Evolutionary conservation across 2,329 filamentous ascomycete genomes (phyloP).

Genomic region (Truncatella angustata): DNA sequence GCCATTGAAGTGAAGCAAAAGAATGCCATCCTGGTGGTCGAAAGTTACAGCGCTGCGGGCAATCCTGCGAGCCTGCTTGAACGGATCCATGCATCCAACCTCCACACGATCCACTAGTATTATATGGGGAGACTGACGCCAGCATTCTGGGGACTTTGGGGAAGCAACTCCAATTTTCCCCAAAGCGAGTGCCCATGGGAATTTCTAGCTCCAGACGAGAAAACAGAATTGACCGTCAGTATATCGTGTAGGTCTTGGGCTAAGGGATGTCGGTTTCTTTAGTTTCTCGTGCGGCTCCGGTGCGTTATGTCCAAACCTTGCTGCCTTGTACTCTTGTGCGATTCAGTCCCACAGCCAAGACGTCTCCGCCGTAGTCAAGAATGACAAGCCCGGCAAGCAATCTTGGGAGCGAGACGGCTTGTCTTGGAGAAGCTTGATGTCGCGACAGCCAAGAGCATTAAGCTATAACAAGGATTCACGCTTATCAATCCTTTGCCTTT

Average conservation of each 20-base stretch:
- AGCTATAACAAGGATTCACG: not conserved
- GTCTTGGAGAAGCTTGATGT: conserved; percentile 11
- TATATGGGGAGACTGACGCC: not conserved
- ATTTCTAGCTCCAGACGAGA: not conserved
- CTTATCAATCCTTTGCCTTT: no score
- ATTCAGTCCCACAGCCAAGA: not conserved
- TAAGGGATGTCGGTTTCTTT: no score
- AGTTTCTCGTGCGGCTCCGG: no score
- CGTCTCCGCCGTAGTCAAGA: not conserved
- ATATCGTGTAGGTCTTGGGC: no score
- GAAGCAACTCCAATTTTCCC: conserved; percentile 9
- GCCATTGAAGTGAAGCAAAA: no score
- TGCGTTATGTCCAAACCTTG: no score
- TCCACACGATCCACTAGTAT: not conserved
- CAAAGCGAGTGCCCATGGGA: conserved; percentile 7
- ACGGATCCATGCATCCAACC: no score
- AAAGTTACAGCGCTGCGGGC: no score
- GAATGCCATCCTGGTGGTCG: no score
- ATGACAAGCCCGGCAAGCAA: not conserved
- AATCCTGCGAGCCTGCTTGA: no score
- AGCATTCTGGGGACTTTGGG: not conserved
- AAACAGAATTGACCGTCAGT: not conserved
- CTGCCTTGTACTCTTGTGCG: no score
- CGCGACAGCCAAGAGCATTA: not conserved
- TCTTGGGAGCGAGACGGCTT: conserved; percentile 2